Evolutionary conservation across 805 yeast species (phyloP), one percentile per base, ranked within the genome.

Genomic region (Metschnikowia henanensis): DNA sequence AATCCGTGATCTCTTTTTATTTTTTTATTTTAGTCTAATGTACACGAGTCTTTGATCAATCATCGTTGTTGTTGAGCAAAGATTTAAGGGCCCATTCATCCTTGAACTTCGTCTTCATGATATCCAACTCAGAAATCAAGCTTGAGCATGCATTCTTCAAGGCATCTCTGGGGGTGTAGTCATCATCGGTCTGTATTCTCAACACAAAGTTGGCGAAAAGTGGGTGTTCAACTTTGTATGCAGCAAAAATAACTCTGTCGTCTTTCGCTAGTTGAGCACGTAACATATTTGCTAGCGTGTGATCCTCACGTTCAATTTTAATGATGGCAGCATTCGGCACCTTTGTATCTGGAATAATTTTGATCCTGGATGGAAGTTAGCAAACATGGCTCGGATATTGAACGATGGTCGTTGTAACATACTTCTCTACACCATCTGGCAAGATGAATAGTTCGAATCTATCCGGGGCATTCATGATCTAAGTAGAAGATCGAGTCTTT

Each of bases 151-250:
- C 98, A 56, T 86, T 87, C 59, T 80, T 85, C 59, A 94, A 75
- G 1, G 98, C 98, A 46, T 84, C 89, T 59, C 83, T 81, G 23
- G 99, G 99, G 30, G 89, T 77, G 62, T 90, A 90, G 40, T 94
- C 96, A 55, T 94, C 98, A 57, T 88, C 96, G 0, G 98, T 92
- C 66, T 94, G 99, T 29, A 94, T 79, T 68, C 99, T 81, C 81
- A 94, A 80, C 35, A 92, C 83, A 58, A 94, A 94, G 64, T 87
- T 88, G 30, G 99, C 97, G 67, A 94, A 94, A 52, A 94, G 73
- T 7, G 99, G 99, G 69, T 94, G 99, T 68, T 94, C 98, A 34
- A 94, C 90, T 65, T 94, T 94, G 75, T 94, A 94, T 28, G 98
- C 99, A 34, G 96, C 98, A 64, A 91, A 94, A 28, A 94, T 63